Conservation (phyloP, 352 stramenopile species). For the Phytopythium vexans region DNA sequence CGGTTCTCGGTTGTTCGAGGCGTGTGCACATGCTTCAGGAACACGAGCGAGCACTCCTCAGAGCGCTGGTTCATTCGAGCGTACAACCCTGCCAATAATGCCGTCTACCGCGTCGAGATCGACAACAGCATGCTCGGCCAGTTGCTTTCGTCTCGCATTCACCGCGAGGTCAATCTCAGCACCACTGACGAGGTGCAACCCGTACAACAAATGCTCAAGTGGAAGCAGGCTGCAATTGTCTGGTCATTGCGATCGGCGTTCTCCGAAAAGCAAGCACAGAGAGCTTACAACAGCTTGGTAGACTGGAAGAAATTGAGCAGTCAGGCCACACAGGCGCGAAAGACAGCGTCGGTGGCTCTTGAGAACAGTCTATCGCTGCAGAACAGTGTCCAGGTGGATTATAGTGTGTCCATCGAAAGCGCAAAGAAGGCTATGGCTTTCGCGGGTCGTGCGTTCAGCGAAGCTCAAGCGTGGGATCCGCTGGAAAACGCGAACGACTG, state of each 20-base stretch:
- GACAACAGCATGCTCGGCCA: constrained; percentile 43
- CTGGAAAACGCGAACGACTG: constrained; percentile 84
- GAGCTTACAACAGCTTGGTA: constrained; percentile 17
- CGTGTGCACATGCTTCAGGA: constrained; percentile 49
- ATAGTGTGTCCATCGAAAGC: constrained; percentile 22
- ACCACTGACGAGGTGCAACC: constrained; percentile 2
- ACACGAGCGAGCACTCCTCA: constrained; percentile 7
- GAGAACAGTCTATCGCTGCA: constrained; percentile 21
- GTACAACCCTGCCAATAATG: constrained; percentile 57
- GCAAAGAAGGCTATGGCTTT: constrained; percentile 55
- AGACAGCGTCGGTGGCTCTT: constrained; percentile 21
- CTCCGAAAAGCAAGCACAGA: constrained; percentile 13
- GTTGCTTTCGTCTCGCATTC: constrained; percentile 16
- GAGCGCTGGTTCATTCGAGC: constrained; percentile 62
- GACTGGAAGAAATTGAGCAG: constrained; percentile 42
- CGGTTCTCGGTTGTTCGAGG: constrained; percentile 27
- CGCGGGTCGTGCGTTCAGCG: constrained; percentile 40
- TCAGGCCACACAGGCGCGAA: constrained; percentile 32
- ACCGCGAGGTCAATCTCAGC: not conserved
- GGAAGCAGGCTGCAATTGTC: constrained; percentile 8
- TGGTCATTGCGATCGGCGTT: constrained; percentile 19
- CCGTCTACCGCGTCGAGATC: constrained; percentile 48
- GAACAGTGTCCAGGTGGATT: constrained; percentile 15
- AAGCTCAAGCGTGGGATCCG: constrained; percentile 72
- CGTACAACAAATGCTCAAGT: constrained; percentile 18